Evolutionary conservation across 441 rosid genomes (phyloP).

Genomic region (Populus hybrid): DNA sequence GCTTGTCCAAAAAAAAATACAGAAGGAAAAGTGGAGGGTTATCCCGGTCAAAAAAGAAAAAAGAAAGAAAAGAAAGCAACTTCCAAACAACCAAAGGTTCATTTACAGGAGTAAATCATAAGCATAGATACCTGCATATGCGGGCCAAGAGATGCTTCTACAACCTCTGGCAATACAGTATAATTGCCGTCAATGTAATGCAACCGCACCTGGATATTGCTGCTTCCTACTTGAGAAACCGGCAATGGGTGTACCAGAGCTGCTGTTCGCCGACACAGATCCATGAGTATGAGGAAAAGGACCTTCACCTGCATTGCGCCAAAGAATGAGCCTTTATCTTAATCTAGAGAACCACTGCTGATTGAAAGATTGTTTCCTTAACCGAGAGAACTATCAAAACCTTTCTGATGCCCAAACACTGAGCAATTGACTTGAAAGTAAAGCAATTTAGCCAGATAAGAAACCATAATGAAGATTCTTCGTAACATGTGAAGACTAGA

Average conservation of each 20-base stretch:
- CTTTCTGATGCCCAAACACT: neutral
- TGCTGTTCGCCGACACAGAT: constrained; percentile 92
- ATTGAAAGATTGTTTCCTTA: neutral
- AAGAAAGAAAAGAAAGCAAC: neutral
- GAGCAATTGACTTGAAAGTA: neutral
- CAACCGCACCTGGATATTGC: constrained; percentile 91
- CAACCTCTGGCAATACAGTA: constrained; percentile 98
- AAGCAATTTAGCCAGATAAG: neutral
- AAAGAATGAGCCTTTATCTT: constrained; percentile 11
- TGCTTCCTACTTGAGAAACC: constrained; percentile 89
- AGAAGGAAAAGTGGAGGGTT: neutral
- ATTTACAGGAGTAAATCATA: constrained; percentile 3
- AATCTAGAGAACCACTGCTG: neutral
- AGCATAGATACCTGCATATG: constrained; percentile 85
- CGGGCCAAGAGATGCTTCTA: constrained; percentile 99
- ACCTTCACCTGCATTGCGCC: constrained; percentile 75
- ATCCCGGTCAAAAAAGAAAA: neutral
- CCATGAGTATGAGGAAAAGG: constrained; percentile 97
- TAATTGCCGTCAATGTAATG: constrained; percentile 98
- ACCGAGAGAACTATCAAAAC: neutral
- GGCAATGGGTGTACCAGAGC: constrained; percentile 79
- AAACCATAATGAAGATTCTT: neutral
- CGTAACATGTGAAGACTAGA: neutral
- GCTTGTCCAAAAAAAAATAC: neutral
- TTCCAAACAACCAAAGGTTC: neutral